Base-by-base conservation (phyloP, 352 stramenopile species). In the Saprolegnia parasitica region DNA sequence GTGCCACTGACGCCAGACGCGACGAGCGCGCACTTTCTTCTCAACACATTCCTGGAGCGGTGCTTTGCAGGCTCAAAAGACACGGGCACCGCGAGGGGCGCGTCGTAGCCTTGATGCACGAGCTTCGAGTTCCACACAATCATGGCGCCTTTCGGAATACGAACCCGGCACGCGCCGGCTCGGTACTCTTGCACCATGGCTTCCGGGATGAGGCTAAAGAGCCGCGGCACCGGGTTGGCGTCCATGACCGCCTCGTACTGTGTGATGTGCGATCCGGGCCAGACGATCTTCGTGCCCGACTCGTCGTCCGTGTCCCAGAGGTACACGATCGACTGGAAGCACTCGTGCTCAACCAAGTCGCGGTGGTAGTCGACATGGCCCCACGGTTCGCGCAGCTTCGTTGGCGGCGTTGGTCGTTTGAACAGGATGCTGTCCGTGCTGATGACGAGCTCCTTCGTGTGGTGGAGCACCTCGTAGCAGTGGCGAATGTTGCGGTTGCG, bases 241-340 rank as follows among this genome's bases (percentile, higher is more conserved):
- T 60, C 52, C 52, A 60, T 60, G 24, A 60, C 52, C 3, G 52
- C 35, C 11, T 60, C 52, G 35, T 42, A 60, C 3, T 60, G 52
- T 8, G 24, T 60, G 11, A 2, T 3, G 35, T 60, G 52, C 3
- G 24, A 42, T 16, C 52, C 52, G 2, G 52, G 52, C 52, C 52
- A 60, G 13, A 60, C 52, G 13, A 60, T 9, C 52, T 3, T 60
- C 35, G 52, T 60, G 52, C 52, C 11, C 52, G 52, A 60, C 35
- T 60, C 52, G 24, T 16, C 13, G 8, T 16, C 10, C 16, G 52
- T 60, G 52, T 60, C 52, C 52, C 24, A 42, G 11, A 60, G 35
- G 9, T 60, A 60, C 52, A 60, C 52, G 35, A 60, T 60, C 52
- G 52, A 60, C 35, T 60, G 52, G 20, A 26, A 60, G 35, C 52